Evolutionary conservation across 2,329 filamentous ascomycete genomes (phyloP).

Genomic region (Lomentospora prolificans): DNA sequence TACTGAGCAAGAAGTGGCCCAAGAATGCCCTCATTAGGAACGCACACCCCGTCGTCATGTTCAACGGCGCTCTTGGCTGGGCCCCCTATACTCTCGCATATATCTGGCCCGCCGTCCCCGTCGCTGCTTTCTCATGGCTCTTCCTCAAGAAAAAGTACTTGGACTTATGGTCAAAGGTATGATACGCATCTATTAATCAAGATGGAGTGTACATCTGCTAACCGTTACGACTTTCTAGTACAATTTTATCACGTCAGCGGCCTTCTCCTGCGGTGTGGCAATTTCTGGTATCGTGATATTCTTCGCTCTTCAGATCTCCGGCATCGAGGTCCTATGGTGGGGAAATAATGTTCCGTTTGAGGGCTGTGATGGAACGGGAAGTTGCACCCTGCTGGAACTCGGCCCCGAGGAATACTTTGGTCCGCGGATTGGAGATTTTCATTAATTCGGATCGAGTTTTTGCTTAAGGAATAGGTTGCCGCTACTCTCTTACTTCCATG

Average conservation of each 20-base stretch:
- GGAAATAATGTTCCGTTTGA: constrained; percentile 31
- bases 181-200: neutral
- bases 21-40: constrained; percentile 24
- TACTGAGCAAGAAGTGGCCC: constrained; percentile 22
- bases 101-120: constrained; percentile 31
- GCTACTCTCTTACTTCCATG: neutral
- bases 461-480: neutral
- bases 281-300: constrained; percentile 43
- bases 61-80: constrained; percentile 24
- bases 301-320: constrained; percentile 38
- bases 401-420: constrained; percentile 22
- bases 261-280: constrained; percentile 39
- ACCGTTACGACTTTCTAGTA: constrained; percentile 23
- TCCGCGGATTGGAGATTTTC: constrained; percentile 14
- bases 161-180: constrained; percentile 24
- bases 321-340: constrained; percentile 36
- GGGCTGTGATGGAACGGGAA: constrained; percentile 30
- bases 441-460: constrained; percentile 1
- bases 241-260: constrained; percentile 43
- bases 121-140: constrained; percentile 31
- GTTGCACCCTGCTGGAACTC: constrained; percentile 25
- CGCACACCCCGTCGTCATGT: constrained; percentile 28
- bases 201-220: neutral
- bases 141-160: constrained; percentile 27
- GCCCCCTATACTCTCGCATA: constrained; percentile 33